A percentile compares a stretch with the other conserved stretches of the same genome.
Conservation (phyloP, 345 rosid genomes). For the Ceriops zippeliana region DNA sequence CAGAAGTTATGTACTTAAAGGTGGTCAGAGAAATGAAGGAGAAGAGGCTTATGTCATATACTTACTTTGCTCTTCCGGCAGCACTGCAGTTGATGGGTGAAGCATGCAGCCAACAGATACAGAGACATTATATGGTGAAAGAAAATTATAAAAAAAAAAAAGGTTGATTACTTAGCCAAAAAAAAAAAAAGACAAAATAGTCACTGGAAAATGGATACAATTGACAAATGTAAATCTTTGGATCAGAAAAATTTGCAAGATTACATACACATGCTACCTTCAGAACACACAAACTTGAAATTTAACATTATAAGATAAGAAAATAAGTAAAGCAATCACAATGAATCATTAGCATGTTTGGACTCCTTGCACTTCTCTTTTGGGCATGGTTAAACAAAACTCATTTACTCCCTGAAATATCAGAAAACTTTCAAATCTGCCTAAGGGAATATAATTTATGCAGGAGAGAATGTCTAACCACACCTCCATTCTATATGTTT, state of each 20-base stretch:
- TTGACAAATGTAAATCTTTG: background rate
- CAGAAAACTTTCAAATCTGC: background rate
- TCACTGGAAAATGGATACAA: background rate
- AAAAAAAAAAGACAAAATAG: no score
- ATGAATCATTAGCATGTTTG: background rate
- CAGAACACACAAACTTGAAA: background rate
- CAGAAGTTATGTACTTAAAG: background rate
- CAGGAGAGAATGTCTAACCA: no score
- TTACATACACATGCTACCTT: background rate
- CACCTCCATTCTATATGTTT: no score
- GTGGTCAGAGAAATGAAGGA: background rate
- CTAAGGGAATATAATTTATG: no score
- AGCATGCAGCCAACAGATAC: slow-evolving; percentile 39
- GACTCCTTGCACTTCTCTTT: background rate
- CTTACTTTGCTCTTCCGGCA: slow-evolving; percentile 94
- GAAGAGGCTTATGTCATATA: slow-evolving; percentile 12
- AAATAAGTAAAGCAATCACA: slow-evolving; percentile 3
- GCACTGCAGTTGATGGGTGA: slow-evolving; percentile 52
- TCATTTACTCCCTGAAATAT: background rate
- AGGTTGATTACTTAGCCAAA: background rate
- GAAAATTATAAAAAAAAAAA: slow-evolving; percentile 1
- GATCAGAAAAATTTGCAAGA: background rate
- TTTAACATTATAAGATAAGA: background rate
- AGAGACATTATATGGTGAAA: slow-evolving; percentile 24
- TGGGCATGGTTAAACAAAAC: background rate